phyloP scores from a whole-genome alignment of 140 eudicot species.

The Artemisia princeps region DNA sequence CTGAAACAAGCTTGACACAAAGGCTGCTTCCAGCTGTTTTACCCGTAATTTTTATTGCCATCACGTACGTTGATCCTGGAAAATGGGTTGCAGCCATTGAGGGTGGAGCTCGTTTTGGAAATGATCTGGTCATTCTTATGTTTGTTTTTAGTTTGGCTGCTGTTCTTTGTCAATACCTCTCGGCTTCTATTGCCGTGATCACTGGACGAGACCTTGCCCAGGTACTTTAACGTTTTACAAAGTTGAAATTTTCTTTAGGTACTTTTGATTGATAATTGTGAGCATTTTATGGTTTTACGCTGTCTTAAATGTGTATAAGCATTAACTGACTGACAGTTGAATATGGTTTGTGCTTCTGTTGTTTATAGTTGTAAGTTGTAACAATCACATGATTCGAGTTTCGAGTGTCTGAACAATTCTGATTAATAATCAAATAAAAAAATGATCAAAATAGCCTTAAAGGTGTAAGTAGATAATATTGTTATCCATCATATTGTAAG shows the following conservation, averaged over 20 bases:
- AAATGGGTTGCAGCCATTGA: conserved; percentile 86
- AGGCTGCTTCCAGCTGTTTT: conserved; percentile 50
- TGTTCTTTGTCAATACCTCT: conserved; percentile 73
- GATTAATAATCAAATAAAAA: neutral
- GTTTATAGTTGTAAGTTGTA: neutral
- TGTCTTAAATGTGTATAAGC: neutral
- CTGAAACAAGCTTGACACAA: conserved; percentile 29
- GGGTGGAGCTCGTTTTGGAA: conserved; percentile 80
- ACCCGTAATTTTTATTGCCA: conserved; percentile 62
- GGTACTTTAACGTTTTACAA: conserved; percentile 29
- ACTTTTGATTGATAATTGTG: neutral
- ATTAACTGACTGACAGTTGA: no score
- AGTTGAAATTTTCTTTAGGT: neutral
- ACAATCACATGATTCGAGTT: no score
- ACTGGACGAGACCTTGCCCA: conserved; percentile 81
- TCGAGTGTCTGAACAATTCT: neutral
- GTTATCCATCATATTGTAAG: no score
- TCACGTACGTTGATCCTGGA: conserved; percentile 85
- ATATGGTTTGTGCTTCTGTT: neutral
- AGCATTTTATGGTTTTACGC: neutral
- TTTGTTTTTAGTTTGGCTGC: conserved; percentile 64
- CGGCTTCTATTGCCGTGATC: conserved; percentile 72
- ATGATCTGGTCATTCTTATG: conserved; percentile 40
- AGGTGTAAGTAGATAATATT: no score
- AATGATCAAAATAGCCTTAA: no score